Evolutionary conservation across 2,329 filamentous ascomycete species (phyloP).

Genomic region (Tolypocladium tundrense): DNA sequence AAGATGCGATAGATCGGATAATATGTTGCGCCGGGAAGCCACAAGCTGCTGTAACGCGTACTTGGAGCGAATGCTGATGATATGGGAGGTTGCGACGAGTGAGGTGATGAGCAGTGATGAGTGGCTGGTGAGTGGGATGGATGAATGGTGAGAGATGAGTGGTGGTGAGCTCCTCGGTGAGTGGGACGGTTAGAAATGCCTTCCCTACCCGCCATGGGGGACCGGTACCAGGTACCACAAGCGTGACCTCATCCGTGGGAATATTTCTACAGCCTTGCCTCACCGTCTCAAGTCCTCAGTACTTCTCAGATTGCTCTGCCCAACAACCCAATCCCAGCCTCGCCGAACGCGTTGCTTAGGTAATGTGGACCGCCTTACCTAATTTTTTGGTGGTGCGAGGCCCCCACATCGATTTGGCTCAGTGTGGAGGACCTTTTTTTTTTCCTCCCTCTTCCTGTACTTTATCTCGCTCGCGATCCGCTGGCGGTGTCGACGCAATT

Average conservation of each 20-base stretch:
- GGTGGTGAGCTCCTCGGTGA: not conserved
- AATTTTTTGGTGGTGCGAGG: not conserved
- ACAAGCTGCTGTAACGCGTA: not conserved
- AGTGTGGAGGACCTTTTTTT: not conserved
- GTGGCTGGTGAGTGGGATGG: not conserved
- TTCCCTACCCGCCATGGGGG: too few species aligned
- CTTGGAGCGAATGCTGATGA: not conserved
- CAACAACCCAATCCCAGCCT: not conserved
- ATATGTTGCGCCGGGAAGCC: not conserved
- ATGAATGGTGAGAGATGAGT: not conserved
- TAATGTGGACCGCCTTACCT: not conserved
- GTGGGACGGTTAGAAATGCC: not conserved
- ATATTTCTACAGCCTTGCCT: not conserved
- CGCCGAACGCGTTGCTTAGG: not conserved
- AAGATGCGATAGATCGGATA: not conserved
- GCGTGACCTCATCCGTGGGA: not conserved
- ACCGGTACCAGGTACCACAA: not conserved
- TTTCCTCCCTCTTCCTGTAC: not conserved
- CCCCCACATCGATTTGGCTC: not conserved
- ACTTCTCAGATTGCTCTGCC: not conserved
- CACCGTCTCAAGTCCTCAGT: not conserved
- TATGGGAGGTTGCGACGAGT: not conserved
- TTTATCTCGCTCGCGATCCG: not conserved
- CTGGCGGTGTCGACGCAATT: not conserved
- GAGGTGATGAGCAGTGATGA: conserved; percentile 1